Evolutionary conservation across 345 rosid genomes (phyloP).

Genomic region (Alliaria petiolata): DNA sequence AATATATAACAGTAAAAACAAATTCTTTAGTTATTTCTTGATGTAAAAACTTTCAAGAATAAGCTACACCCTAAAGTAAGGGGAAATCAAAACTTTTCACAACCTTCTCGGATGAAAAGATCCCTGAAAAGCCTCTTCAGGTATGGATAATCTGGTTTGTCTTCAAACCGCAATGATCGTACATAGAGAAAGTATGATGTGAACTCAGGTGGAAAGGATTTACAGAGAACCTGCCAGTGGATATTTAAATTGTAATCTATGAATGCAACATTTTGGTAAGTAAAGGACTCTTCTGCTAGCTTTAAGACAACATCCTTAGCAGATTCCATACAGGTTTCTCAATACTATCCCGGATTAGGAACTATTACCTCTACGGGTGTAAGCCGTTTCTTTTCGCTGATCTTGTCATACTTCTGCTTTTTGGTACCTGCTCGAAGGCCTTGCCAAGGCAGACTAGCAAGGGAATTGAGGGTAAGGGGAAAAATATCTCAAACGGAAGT

Average conservation of each 20-base stretch:
- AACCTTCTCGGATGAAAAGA: slow-evolving; percentile 91
- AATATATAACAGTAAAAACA: background rate
- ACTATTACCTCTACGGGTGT: slow-evolving; percentile 82
- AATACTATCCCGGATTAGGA: background rate
- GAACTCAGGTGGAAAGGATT: slow-evolving; percentile 84
- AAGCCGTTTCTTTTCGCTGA: slow-evolving; percentile 91
- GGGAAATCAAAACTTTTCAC: background rate
- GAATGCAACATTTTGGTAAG: background rate
- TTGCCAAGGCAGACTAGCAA: slow-evolving; percentile 96
- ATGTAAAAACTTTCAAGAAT: background rate
- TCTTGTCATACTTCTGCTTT: slow-evolving; percentile 98
- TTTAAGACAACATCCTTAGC: background rate
- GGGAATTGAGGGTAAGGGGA: slow-evolving; percentile 10
- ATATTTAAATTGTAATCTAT: background rate
- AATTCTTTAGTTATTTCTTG: background rate
- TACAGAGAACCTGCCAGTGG: slow-evolving; percentile 77
- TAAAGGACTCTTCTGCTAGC: background rate
- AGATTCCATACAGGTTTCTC: background rate
- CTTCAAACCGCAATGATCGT: slow-evolving; percentile 91
- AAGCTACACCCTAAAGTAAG: background rate
- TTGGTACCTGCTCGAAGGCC: slow-evolving; percentile 94
- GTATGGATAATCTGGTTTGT: slow-evolving; percentile 96
- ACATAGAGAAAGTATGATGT: slow-evolving; percentile 94
- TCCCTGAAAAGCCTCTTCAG: slow-evolving; percentile 94
- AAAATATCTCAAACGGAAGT: background rate